phyloP scores from a whole-genome alignment of 768 basidiomycete species.

The Podaxis sp. region DNA sequence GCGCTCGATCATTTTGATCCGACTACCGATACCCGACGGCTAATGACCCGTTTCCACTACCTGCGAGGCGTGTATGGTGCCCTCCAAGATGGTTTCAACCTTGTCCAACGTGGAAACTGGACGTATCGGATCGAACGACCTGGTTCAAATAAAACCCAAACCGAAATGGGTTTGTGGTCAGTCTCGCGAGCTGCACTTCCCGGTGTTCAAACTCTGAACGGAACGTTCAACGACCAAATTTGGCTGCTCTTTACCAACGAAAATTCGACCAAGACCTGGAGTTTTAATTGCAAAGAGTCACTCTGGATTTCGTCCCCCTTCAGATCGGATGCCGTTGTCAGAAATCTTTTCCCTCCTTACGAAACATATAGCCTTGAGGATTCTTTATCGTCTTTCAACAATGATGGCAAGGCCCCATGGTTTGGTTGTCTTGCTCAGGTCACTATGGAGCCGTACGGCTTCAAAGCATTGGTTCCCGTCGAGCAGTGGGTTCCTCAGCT shows the following conservation, averaged over 20 bases:
- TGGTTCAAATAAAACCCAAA: slow-evolving; percentile 77
- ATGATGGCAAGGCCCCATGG: slow-evolving; percentile 57
- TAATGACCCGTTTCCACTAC: slow-evolving; percentile 71
- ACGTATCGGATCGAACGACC: slow-evolving; percentile 75
- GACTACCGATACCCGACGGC: slow-evolving; percentile 71
- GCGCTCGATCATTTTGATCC: slow-evolving; percentile 94
- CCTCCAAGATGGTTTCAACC: slow-evolving; percentile 83
- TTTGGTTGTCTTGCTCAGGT: slow-evolving; percentile 71
- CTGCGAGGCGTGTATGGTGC: slow-evolving; percentile 68
- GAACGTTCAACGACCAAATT: slow-evolving; percentile 61
- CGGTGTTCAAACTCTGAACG: slow-evolving; percentile 59
- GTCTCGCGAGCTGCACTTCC: slow-evolving; percentile 64
- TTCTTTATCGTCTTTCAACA: slow-evolving; percentile 63
- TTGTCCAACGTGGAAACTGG: slow-evolving; percentile 86
- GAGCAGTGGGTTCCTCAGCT: slow-evolving; percentile 66
- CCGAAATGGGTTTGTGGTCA: slow-evolving; percentile 90
- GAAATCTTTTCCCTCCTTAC: slow-evolving; percentile 81
- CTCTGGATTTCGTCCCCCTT: slow-evolving; percentile 84
- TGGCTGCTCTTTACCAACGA: slow-evolving; percentile 89
- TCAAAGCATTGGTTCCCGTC: slow-evolving; percentile 76
- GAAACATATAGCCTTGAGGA: slow-evolving; percentile 71
- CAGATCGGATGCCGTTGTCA: slow-evolving; percentile 53
- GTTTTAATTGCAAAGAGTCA: slow-evolving; percentile 51
- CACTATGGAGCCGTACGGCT: slow-evolving; percentile 71
- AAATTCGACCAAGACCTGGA: slow-evolving; percentile 68